Evolutionary conservation across 306 rosid genomes (phyloP), one percentile per base, ranked within the genome.

Genomic region (Carpinus fangiana): DNA sequence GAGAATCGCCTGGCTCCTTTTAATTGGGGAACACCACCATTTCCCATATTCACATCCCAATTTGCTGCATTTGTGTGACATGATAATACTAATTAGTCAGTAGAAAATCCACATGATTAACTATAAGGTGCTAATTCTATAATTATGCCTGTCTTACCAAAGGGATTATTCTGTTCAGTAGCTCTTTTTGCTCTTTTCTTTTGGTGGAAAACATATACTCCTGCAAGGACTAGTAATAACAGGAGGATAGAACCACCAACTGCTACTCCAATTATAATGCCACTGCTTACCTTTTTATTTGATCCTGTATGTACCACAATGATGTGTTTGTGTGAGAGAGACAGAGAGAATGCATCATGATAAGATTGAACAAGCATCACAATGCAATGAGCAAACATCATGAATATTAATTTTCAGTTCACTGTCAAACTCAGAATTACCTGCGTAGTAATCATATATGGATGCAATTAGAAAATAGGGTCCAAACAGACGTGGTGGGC

Each of bases 1-100:
- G 88, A 77, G 87, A 93, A 90, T 60, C 84, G 81, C 77, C 82
- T 88, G 1, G 97, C 92, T 43, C 93, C 98, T 81, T 82, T 84
- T 21, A 87, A 34, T 14, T 79, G 84, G 6, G 90, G 88, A 56
- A 62, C 53, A 8, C 72, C 79, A 67, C 82, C 81, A 72, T 87
- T 84, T 51, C 82, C 81, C n/a, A 76, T 77, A n/a, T 73, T 75
- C 4, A 81, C 57, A 52, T 81, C 88, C 97, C 90, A 82, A 55
- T 72, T 75, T 69, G 65, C 93, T 88, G 60, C 82, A 71, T 81
- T 87, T 56, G 55, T 36, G 66, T 66, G 74, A 64, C 80, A 84
- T 71, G 57, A 80, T 47, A 70, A 51, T 28, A 71, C 20, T 74
- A 38, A 71, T 41, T 3, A 51, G 38, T 59, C 73, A 3, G 3